These are phyloP conservation scores for Calonectria montana DNA, from an alignment of 2,329 filamentous ascomycete species.

Conservation along the genomic window DNA sequence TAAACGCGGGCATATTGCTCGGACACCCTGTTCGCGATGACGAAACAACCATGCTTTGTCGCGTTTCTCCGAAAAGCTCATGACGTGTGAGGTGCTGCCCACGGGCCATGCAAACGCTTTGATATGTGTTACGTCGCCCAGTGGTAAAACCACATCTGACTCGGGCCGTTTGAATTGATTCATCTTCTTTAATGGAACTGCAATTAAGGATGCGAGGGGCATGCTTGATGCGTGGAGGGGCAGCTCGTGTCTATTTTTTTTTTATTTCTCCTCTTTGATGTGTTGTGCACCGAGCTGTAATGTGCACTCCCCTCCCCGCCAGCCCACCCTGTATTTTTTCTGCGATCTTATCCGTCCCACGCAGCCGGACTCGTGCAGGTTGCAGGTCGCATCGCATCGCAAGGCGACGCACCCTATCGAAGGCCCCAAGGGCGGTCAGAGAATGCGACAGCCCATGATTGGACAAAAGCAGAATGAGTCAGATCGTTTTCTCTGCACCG, in stretches of 20 bases:
- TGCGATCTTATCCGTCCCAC: conserved; percentile 25
- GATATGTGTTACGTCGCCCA: not conserved
- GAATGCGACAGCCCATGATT: not conserved
- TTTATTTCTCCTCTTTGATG: not conserved
- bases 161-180: conserved; percentile 6
- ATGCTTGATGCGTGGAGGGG: conserved; percentile 1
- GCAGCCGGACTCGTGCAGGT: conserved; percentile 14
- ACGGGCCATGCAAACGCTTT: conserved; percentile 1
- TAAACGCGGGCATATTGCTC: not conserved
- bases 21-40: not conserved
- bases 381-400: conserved; percentile 19
- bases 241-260: not conserved
- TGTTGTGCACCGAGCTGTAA: not conserved
- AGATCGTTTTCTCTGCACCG: conserved; percentile 24
- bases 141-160: not conserved
- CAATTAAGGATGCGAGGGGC: not conserved
- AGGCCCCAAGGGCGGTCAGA: conserved; percentile 21
- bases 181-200: not conserved
- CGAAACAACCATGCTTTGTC: not conserved
- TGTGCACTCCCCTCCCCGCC: conserved; percentile 13
- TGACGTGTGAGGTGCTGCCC: not conserved
- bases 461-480: conserved; percentile 10
- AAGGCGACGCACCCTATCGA: conserved; percentile 11
- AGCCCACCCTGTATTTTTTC: conserved; percentile 1
- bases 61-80: not conserved